These are phyloP conservation scores for Oenanthe javanica DNA, from an alignment of 140 eudicot genomes.

Conservation along the genomic window DNA sequence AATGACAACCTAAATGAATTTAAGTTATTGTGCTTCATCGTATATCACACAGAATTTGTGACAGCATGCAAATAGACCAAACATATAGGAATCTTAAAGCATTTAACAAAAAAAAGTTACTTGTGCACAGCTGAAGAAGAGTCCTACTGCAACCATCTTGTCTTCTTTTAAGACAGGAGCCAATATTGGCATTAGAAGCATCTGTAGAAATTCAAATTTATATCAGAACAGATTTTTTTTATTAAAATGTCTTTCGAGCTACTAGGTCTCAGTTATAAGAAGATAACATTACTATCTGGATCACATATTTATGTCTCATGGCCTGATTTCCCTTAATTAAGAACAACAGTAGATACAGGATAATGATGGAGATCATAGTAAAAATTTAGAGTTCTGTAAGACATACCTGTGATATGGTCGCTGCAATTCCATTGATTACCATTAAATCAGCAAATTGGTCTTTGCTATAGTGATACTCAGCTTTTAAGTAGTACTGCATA, in stretches of 20 bases:
- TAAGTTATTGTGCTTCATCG: neutral
- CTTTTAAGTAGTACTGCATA: slow-evolving; percentile 67
- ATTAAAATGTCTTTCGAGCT: neutral
- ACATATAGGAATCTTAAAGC: neutral
- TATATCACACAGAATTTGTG: neutral
- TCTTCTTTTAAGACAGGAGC: slow-evolving; percentile 62
- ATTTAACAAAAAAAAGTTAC: slow-evolving; percentile 29
- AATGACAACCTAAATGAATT: neutral
- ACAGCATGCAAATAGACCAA: slow-evolving; percentile 50
- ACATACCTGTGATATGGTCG: slow-evolving; percentile 73
- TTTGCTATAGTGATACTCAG: slow-evolving; percentile 74
- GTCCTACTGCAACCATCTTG: slow-evolving; percentile 67
- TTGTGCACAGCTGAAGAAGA: slow-evolving; percentile 49
- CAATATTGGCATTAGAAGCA: slow-evolving; percentile 69
- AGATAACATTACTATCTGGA: neutral
- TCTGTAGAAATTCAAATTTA: slow-evolving; percentile 27
- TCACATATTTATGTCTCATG: neutral
- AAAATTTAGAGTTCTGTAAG: neutral
- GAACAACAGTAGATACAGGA: no score
- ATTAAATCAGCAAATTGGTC: slow-evolving; percentile 76
- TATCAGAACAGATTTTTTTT: neutral
- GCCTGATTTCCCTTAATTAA: neutral
- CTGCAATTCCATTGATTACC: slow-evolving; percentile 78
- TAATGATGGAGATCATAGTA: neutral
- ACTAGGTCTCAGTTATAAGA: neutral